A percentile compares a stretch with the other conserved stretches of the same genome.
phyloP scores from a whole-genome alignment of 148 eudicot species.

The Oxyria digyna region DNA sequence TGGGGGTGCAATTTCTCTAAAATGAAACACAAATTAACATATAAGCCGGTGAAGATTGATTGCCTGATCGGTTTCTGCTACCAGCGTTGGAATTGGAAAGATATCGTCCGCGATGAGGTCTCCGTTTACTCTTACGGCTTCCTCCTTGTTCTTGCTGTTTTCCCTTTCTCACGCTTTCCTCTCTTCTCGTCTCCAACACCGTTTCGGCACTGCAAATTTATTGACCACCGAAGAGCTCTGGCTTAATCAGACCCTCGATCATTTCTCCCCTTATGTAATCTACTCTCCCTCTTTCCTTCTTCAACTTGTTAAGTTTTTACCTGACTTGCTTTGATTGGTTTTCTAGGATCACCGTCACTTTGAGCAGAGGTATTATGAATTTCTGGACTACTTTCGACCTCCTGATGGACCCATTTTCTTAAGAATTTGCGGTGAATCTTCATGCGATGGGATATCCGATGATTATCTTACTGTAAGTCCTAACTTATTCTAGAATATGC shows the following conservation, averaged over 20 bases:
- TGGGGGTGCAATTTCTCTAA: no score
- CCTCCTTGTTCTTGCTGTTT: slow-evolving; percentile 12
- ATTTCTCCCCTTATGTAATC: slow-evolving; percentile 64
- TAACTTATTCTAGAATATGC: neutral
- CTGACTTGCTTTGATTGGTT: slow-evolving; percentile 4
- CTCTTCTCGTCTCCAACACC: slow-evolving; percentile 20
- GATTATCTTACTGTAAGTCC: slow-evolving; percentile 74
- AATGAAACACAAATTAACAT: no score
- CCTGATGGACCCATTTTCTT: slow-evolving; percentile 92
- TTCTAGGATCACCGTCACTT: slow-evolving; percentile 83
- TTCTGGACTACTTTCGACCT: slow-evolving; percentile 53
- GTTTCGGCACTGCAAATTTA: slow-evolving; percentile 14
- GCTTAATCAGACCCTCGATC: slow-evolving; percentile 89
- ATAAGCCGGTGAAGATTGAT: neutral
- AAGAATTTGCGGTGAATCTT: slow-evolving; percentile 81
- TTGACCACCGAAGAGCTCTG: slow-evolving; percentile 53
- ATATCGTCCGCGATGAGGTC: neutral
- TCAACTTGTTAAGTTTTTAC: slow-evolving; percentile 8
- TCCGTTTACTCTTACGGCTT: slow-evolving; percentile 5
- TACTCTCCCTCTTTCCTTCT: slow-evolving; percentile 9
- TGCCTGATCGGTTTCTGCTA: neutral
- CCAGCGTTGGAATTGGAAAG: neutral
- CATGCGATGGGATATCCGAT: slow-evolving; percentile 68
- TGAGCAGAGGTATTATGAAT: slow-evolving; percentile 76
- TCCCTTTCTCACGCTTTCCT: slow-evolving; percentile 16